Evolutionary conservation across 2,329 filamentous ascomycete species (phyloP), one percentile per base, ranked within the genome.

Genomic region (Aspergillus persii): DNA sequence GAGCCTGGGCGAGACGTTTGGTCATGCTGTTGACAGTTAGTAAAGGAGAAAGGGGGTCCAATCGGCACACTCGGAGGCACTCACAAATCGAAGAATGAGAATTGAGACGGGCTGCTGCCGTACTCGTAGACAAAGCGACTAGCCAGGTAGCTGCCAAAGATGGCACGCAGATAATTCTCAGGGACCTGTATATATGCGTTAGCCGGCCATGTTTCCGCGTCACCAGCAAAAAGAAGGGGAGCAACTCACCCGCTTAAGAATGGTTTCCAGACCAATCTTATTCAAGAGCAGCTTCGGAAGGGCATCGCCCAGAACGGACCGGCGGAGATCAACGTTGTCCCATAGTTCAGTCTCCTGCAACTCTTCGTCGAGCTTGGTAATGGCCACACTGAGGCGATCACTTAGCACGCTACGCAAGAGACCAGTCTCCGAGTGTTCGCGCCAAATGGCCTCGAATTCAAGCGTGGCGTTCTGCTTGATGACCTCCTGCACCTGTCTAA

Each of bases 391-490:
- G 56, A 99, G 86, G 68, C 89, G 91, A 76, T 99, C 95, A 51
- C 92, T 96, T 57, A 99, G 83, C n/a, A 93, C 86, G 62, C 92
- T 96, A 62, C 93, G 87, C 26, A 91, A 80, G 56, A 88, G 82
- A 54, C 91, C 90, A 1, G 91, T 96, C 73, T 88, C 79, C 77
- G 95, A 87, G 72, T 96, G 87, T 77, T 99, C 95, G 65, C 91
- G 87, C 95, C 95, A 99, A 79, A 99, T 96, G 48, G 95, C 95
- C 79, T 99, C 95, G 68, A 99, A 99, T 77, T 99, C 95, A 39
- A 99, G 86, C 15, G 86, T 83, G 2, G 95, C 95, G 68, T 99
- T 99, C 68, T 92, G 87, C 76, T 91, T 87, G 74, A 99, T 98
- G 71, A 89, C 92, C 63, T 86, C 84, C 78, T 99, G 95, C 2